A percentile compares a stretch with the other conserved stretches of the same genome.
Conservation (phyloP, 805 yeast species). For the Debaryomyces maramus region DNA sequence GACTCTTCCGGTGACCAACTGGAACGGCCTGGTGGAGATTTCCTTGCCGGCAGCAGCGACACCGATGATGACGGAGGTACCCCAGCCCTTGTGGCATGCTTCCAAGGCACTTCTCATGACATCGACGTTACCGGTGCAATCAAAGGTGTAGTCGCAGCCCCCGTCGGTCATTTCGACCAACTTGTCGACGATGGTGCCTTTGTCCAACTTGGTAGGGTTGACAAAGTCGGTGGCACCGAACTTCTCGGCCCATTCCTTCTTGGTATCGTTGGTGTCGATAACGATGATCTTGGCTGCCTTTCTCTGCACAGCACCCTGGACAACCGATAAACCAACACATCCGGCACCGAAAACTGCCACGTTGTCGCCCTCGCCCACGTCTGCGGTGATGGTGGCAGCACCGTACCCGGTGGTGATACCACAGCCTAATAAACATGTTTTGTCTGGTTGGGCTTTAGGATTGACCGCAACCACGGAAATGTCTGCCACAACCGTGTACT, state of each 20-base stretch:
- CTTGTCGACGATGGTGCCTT: constrained; percentile 77
- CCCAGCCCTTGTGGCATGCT: constrained; percentile 99
- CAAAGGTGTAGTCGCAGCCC: constrained; percentile 94
- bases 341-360: constrained; percentile 98
- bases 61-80: constrained; percentile 91
- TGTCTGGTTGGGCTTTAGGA: constrained; percentile 78
- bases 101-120: constrained; percentile 97
- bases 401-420: constrained; percentile 99
- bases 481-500: constrained; percentile 97
- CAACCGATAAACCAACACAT: constrained; percentile 93
- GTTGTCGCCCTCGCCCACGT: constrained; percentile 86
- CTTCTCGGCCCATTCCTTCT: constrained; percentile 79
- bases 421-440: constrained; percentile 92
- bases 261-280: constrained; percentile 81
- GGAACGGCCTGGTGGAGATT: constrained; percentile 97
- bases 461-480: constrained; percentile 93
- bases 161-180: constrained; percentile 92
- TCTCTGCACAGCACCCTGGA: constrained; percentile 88
- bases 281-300: constrained; percentile 81
- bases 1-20: constrained; percentile 96
- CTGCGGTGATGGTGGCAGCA: constrained; percentile 92
- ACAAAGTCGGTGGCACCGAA: constrained; percentile 96
- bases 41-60: constrained; percentile 99
- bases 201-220: constrained; percentile 76
- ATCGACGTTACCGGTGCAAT: constrained; percentile 93